phyloP scores from a whole-genome alignment of 2,329 filamentous ascomycete species.

The Cladosporium sp. region DNA sequence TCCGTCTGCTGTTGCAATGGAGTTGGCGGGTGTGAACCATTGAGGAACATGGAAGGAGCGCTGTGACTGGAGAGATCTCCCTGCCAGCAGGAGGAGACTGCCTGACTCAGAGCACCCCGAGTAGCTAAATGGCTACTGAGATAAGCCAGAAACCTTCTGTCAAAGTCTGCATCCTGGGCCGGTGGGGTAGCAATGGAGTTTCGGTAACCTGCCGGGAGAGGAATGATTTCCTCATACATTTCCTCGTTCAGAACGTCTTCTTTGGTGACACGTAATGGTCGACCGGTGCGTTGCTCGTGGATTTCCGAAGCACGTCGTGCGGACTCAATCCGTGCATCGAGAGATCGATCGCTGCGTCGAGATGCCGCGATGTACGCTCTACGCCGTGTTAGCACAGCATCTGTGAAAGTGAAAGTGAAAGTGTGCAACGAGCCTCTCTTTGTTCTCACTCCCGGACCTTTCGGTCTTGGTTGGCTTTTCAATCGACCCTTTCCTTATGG shows the following conservation, averaged over 20 bases:
- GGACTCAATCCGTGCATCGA: conserved; percentile 86
- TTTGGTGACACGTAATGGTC: conserved; percentile 71
- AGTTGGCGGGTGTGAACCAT: not conserved
- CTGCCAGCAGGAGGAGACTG: conserved; percentile 25
- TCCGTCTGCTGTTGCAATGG: not conserved
- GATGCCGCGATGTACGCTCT: conserved; percentile 91
- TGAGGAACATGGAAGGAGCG: conserved; percentile 20
- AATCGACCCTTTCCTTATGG: not conserved
- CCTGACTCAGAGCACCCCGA: conserved; percentile 43
- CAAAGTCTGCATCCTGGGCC: conserved; percentile 55
- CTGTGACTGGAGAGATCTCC: conserved; percentile 30
- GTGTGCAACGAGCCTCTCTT: conserved; percentile 56
- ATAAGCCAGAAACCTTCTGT: conserved; percentile 54
- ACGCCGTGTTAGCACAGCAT: not conserved
- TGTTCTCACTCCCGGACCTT: conserved; percentile 72
- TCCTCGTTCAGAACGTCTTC: conserved; percentile 84
- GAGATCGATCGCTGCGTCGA: conserved; percentile 72
- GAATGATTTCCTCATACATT: conserved; percentile 93
- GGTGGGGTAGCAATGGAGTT: conserved; percentile 57
- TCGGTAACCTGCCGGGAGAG: conserved; percentile 60
- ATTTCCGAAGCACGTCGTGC: conserved; percentile 80
- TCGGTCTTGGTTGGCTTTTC: conserved; percentile 53
- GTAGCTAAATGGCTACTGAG: conserved; percentile 51
- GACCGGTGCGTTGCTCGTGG: conserved; percentile 82
- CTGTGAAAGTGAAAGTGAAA: not conserved